A percentile compares a stretch with the other conserved stretches of the same genome.
Conservation (phyloP, 2,329 filamentous ascomycete genomes). For the Aspergillus nomiae region DNA sequence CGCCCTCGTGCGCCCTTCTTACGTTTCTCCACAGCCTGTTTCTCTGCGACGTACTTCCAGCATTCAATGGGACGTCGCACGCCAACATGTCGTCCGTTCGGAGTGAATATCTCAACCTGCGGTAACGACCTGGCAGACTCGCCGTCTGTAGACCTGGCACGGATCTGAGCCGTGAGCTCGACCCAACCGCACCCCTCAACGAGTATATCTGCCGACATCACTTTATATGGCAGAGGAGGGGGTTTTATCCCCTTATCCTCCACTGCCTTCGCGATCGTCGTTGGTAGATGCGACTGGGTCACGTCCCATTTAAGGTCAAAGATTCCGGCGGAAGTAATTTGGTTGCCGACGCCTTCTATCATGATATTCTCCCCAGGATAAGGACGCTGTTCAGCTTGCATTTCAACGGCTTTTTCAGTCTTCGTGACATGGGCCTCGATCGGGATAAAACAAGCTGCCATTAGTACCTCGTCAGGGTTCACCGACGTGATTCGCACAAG, state of each 20-base stretch:
- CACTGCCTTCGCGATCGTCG: constrained; percentile 67
- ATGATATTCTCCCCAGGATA: constrained; percentile 66
- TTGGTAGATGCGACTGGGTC: constrained; percentile 75
- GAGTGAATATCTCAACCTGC: constrained; percentile 80
- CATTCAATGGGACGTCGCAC: constrained; percentile 35
- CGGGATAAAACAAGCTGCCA: constrained; percentile 86
- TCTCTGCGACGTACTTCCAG: constrained; percentile 36
- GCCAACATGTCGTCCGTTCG: constrained; percentile 78
- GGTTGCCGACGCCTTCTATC: constrained; percentile 57
- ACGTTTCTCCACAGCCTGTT: constrained; percentile 32
- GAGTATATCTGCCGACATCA: constrained; percentile 80
- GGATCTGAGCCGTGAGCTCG: constrained; percentile 80
- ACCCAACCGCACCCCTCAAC: constrained; percentile 94
- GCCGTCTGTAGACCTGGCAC: constrained; percentile 51
- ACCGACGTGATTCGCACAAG: constrained; percentile 84
- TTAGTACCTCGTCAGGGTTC: constrained; percentile 64
- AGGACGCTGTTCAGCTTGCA: constrained; percentile 66
- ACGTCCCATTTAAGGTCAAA: constrained; percentile 80
- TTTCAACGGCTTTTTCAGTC: constrained; percentile 75
- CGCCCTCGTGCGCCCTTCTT: constrained; percentile 25
- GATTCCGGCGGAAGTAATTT: constrained; percentile 69
- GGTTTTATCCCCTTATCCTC: constrained; percentile 60
- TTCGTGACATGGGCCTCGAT: constrained; percentile 74
- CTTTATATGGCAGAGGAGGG: constrained; percentile 68
- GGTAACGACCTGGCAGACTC: constrained; percentile 48